Evolutionary conservation across 208 protist species (phyloP), one percentile per base, ranked within the genome.

Genomic region (Angomonas ambiguus): DNA sequence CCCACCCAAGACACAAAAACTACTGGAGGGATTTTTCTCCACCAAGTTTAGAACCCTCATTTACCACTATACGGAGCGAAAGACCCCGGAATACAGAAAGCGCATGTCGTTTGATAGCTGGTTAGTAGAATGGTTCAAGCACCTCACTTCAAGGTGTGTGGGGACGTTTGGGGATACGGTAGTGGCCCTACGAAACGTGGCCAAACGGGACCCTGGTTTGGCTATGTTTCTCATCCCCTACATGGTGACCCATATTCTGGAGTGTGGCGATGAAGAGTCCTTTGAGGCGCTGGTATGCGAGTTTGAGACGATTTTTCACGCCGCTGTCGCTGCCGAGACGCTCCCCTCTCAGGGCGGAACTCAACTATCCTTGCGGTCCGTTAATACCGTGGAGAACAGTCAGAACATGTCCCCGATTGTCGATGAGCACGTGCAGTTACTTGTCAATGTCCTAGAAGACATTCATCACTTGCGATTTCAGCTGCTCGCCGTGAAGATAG

Each of bases 161-260:
- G 79, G 80, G 4, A 67, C 76, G 33, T 88, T 92, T 63, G 83
- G 74, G 1, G 68, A 81, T 18, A 86, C 92, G 67, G 74, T 93
- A 30, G 63, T 51, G 41, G 63, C 85, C n/a, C 66, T 96, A 25
- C 86, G 87, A 30, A 94, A 94, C 74, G 85, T 94, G 25, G 87
- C 87, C n/a, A 92, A 92, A 60, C 75, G 82, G 28, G 83, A 91
- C 61, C 59, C 70, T 10, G 42, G 56, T 2, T 66, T 96, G 30
- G 77, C 92, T 18, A 63, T 62, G 22, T 93, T 80, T 67, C 65
- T 94, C 1, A 60, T 96, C 22, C 91, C 88, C 5, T 85, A 88
- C 68, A 76, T 92, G 25, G 79, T 94, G 11, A 67, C 87, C 56
- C 79, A 92, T 61, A 42, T 96, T 2, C 25, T 94, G 3, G 74